Conservation (phyloP, 257 asterid species). For the Dorcoceras hygrometricum region DNA sequence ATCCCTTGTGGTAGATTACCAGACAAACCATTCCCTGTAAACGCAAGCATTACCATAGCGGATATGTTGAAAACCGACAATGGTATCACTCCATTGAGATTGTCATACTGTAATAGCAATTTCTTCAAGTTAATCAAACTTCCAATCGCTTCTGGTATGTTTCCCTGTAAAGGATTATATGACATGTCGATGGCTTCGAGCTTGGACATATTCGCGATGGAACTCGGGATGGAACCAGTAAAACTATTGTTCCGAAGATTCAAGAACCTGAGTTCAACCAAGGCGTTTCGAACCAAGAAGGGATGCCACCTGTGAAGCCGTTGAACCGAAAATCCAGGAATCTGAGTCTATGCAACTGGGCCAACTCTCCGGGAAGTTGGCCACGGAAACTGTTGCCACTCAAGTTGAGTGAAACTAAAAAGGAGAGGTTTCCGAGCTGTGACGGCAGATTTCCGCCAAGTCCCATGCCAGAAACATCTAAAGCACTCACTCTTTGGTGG, state of each 20-base stretch:
- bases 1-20: conserved; percentile 21
- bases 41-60: conserved; percentile 13
- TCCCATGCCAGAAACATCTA: conserved; percentile 26
- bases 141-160: conserved; percentile 24
- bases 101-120: background rate
- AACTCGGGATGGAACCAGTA: conserved; percentile 12
- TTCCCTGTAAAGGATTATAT: conserved; percentile 20
- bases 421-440: conserved; percentile 34
- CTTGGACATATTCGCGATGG: conserved; percentile 23
- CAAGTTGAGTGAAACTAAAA: conserved; percentile 30
- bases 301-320: conserved; percentile 13
- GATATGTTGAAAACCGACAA: conserved; percentile 24
- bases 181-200: conserved; percentile 20
- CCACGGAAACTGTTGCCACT: conserved; percentile 31
- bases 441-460: conserved; percentile 28
- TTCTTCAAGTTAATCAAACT: background rate
- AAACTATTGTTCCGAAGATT: conserved; percentile 25
- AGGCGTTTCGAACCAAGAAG: conserved; percentile 21
- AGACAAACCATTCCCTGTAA: conserved; percentile 10
- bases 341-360: conserved; percentile 23
- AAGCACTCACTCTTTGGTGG: conserved; percentile 32
- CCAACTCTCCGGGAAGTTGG: conserved; percentile 22
- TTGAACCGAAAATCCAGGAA: conserved; percentile 17
- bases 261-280: conserved; percentile 11
- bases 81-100: conserved; percentile 25